phyloP scores from a whole-genome alignment of 345 rosid species.

The Acer negundo region DNA sequence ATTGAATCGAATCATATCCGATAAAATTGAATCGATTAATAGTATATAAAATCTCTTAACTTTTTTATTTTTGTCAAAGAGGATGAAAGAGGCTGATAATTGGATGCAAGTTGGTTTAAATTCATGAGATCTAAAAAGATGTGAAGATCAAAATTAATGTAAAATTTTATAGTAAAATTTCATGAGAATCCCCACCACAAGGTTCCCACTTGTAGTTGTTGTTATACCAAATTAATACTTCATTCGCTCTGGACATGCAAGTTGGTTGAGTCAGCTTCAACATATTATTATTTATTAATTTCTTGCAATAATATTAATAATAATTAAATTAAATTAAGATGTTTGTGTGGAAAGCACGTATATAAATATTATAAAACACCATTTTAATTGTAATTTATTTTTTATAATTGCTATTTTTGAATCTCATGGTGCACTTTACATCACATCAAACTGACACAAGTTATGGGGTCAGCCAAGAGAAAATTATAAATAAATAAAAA shows the following conservation, averaged over 20 bases:
- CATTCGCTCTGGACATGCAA: conserved; percentile 17
- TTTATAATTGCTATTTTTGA: neutral
- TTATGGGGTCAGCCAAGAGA: neutral
- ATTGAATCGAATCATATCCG: too few species aligned
- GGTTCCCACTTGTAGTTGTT: conserved; percentile 13
- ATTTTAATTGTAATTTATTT: neutral
- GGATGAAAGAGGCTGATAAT: neutral
- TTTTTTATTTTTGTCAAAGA: too few species aligned
- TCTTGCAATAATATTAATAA: too few species aligned
- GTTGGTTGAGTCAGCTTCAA: conserved; percentile 27
- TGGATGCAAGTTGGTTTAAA: conserved; percentile 2
- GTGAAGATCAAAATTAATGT: neutral
- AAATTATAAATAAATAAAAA: neutral
- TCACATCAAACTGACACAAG: conserved; percentile 24
- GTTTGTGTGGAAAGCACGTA: conserved; percentile 25
- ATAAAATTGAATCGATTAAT: too few species aligned
- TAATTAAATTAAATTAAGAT: neutral
- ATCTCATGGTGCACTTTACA: conserved; percentile 23
- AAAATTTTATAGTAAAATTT: neutral
- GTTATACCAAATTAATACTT: neutral
- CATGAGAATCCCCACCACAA: conserved; percentile 1
- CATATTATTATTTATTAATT: neutral
- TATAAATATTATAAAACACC: neutral
- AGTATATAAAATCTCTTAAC: too few species aligned
- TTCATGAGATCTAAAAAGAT: conserved; percentile 5